Conservation (phyloP, 805 yeast genomes). For the Zygosaccharomyces gambellarensis region DNA sequence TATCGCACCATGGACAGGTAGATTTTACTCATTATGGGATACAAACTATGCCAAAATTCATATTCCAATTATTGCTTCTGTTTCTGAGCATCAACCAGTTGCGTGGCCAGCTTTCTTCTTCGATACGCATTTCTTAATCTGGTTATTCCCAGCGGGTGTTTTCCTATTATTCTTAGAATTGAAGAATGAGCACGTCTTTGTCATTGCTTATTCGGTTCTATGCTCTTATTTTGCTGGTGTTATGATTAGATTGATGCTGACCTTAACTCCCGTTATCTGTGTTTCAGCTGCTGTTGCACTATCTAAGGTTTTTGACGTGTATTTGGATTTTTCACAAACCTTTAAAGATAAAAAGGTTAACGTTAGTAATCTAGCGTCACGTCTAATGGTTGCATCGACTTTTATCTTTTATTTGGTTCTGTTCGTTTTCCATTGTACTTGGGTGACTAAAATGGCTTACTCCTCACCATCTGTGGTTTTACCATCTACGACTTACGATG, state of each 20-base stretch:
- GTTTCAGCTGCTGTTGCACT: conserved; percentile 87
- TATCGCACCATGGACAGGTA: conserved; percentile 99
- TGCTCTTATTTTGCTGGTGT: conserved; percentile 98
- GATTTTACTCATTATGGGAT: conserved; percentile 98
- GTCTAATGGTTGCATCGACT: conserved; percentile 56
- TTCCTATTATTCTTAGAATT: conserved; percentile 86
- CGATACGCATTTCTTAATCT: conserved; percentile 85
- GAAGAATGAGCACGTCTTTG: conserved; percentile 86
- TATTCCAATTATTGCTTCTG: conserved; percentile 97
- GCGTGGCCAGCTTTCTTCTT: conserved; percentile 99
- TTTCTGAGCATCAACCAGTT: conserved; percentile 99
- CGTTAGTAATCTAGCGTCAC: conserved; percentile 45
- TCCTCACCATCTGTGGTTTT: conserved; percentile 97
- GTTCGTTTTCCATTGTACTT: conserved; percentile 91
- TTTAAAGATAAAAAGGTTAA: conserved; percentile 12
- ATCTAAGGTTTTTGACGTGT: conserved; percentile 77
- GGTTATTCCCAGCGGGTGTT: conserved; percentile 98
- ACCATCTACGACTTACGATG: conserved; percentile 76
- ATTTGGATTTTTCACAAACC: conserved; percentile 53
- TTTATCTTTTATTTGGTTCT: conserved; percentile 69
- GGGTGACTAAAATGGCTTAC: conserved; percentile 94
- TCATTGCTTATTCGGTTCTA: conserved; percentile 86
- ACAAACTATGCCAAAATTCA: conserved; percentile 96
- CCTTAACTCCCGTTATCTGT: conserved; percentile 94
- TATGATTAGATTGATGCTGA: conserved; percentile 96